phyloP scores from a whole-genome alignment of 345 rosid genomes.

The Lumnitzera racemosa region DNA sequence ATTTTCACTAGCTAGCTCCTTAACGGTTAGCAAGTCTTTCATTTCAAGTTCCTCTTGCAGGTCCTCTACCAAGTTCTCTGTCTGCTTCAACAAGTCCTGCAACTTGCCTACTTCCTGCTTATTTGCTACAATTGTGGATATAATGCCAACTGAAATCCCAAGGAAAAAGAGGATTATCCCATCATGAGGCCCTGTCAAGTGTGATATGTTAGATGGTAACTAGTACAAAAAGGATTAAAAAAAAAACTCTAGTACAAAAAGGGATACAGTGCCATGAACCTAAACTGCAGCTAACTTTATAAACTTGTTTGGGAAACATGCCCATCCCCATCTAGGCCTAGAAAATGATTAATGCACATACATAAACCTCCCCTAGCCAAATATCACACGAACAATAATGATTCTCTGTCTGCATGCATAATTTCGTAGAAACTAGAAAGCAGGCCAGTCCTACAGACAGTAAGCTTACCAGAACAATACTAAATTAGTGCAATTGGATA shows the following conservation, averaged over 20 bases:
- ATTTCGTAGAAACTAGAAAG: too few species aligned
- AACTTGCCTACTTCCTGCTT: conserved; percentile 39
- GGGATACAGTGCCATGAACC: background rate
- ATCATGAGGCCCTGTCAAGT: conserved; percentile 37
- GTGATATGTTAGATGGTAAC: conserved; percentile 12
- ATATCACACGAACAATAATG: too few species aligned
- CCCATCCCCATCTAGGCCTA: too few species aligned
- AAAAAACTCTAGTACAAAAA: background rate
- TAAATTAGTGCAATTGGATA: too few species aligned
- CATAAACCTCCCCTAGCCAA: too few species aligned
- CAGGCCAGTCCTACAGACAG: too few species aligned
- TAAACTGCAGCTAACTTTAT: too few species aligned
- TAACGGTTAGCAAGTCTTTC: conserved; percentile 54
- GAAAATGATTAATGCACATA: too few species aligned
- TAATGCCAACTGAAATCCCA: conserved; percentile 63
- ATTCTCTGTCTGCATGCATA: too few species aligned
- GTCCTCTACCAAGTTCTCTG: conserved; percentile 66
- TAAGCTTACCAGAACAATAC: too few species aligned
- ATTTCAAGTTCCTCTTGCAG: conserved; percentile 69
- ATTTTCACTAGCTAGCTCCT: conserved; percentile 48
- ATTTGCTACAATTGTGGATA: conserved; percentile 43
- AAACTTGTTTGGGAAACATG: too few species aligned
- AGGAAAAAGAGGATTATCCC: conserved; percentile 43
- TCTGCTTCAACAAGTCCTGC: conserved; percentile 44
- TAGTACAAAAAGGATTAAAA: conserved; percentile 1